Evolutionary conservation across 2,329 filamentous ascomycete genomes (phyloP), one percentile per base, ranked within the genome.

Genomic region (Chalara sp.): DNA sequence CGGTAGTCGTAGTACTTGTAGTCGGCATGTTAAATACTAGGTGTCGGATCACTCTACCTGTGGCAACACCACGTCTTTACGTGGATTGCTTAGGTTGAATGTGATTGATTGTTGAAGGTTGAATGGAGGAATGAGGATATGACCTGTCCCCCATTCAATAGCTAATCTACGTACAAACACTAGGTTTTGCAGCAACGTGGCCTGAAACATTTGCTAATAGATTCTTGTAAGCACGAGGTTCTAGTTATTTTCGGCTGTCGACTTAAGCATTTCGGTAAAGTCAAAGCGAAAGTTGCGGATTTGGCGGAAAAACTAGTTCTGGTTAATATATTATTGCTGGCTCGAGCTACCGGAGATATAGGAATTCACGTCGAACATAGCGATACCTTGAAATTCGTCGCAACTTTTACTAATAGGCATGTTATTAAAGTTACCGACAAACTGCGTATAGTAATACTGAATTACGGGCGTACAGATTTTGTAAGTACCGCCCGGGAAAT

Each of bases 371-470:
- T 96, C 91, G 58, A 99, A 86, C 48, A 97, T 79, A 42, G 87
- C 91, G 73, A 96, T 95, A 44, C 92, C 92, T 2, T 74, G 58
- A 64, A 97, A 99, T 60, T 75, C 73, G 42, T 83, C 67, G 1
- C 81, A 68, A 3, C 86, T 86, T 72, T 92, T 89, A 68, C 96
- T 75, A 0, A 84, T 84, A 0, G 92, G 90, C 10, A 84, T 69
- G 56, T 79, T 74, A 61, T 79, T 65, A 46, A 85, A 83, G 71
- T 97, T 90, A 51, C 92, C 92, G 33, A 96, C 76, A 55, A 97
- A 81, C 67, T 96, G 90, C 7, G 91, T 95, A 73, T 96, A 96
- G 76, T 97, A 97, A 69, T 85, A 86, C 67, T 90, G 86, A 47
- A 90, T 71, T 58, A 97, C 81, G 29, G 91, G 88, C 62, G 75